phyloP scores from a whole-genome alignment of 495 filamentous ascomycete genomes.

The Talaromyces adpressus region DNA sequence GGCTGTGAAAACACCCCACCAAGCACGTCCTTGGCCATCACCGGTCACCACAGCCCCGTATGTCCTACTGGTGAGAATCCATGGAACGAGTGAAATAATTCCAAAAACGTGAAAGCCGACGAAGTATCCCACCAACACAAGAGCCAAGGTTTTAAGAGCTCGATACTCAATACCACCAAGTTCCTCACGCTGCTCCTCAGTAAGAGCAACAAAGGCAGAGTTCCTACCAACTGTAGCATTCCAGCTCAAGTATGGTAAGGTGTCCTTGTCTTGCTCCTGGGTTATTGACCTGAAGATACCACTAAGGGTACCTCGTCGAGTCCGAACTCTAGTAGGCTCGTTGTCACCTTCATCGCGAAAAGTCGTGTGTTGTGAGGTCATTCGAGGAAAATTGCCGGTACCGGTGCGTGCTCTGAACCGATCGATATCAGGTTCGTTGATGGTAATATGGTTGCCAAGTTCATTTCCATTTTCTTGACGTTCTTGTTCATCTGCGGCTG shows the following conservation, averaged over 20 bases:
- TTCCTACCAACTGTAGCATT: slow-evolving; percentile 87
- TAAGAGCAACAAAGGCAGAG: slow-evolving; percentile 81
- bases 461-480: slow-evolving; percentile 20
- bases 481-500: slow-evolving; percentile 8
- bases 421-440: slow-evolving; percentile 50
- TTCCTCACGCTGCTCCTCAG: slow-evolving; percentile 85
- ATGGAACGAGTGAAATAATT: slow-evolving; percentile 62
- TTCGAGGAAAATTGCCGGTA: slow-evolving; percentile 26
- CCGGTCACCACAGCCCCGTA: slow-evolving; percentile 55
- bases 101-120: slow-evolving; percentile 69
- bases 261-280: slow-evolving; percentile 38
- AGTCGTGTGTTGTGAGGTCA: slow-evolving; percentile 32
- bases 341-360: slow-evolving; percentile 29
- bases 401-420: slow-evolving; percentile 24
- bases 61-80: slow-evolving; percentile 58
- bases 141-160: slow-evolving; percentile 74
- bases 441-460: slow-evolving; percentile 51
- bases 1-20: slow-evolving; percentile 90
- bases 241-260: slow-evolving; percentile 86
- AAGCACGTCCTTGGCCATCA: slow-evolving; percentile 57
- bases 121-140: slow-evolving; percentile 73
- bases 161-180: slow-evolving; percentile 93
- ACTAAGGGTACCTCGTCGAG: slow-evolving; percentile 27
- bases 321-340: slow-evolving; percentile 14
- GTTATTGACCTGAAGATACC: slow-evolving; percentile 33